Base-by-base conservation (phyloP, 768 basidiomycete species). In the Suillus clintonianus region DNA sequence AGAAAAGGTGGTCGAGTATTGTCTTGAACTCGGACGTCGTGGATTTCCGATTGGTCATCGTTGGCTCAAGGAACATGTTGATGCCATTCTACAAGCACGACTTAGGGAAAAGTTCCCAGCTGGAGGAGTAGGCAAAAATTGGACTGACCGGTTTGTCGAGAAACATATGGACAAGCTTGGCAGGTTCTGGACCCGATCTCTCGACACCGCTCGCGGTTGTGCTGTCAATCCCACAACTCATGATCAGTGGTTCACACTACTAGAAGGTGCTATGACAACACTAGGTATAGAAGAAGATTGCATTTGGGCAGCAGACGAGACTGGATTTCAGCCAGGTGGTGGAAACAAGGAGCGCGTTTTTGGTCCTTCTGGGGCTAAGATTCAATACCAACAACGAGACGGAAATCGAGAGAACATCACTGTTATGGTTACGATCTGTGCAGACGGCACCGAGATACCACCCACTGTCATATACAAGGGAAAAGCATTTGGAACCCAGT, bases 221-320 rank as follows among this genome's bases (percentile, higher is more conserved):
- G 79, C 78, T 37, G 78, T 78, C 4, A 83, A 82, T 64, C 72
- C 75, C 4, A 42, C 61, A 13, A 77, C 73, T 3, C 76, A 80
- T 32, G 64, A 69, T 17, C 67, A 68, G 22, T 82, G 69, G 63
- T 82, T 69, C 63, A 62, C 69, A 5, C 59, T 82, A 5, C 68
- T 82, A 34, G 34, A 34, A 34, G 34, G 7, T 34, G 34, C 34
- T 34, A 34, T 0, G 64, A 75, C 32, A 47, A 76, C 15, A 65
- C 65, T 14, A 30, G 2, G 30, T 2, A 64, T 64, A 14, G 15
- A 54, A n/a, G 43, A 42, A 50, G 62, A 59, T 34, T 63, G 62
- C n/a, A 62, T 62, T 19, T 69, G 60, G 51, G 68, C 50, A 8
- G 58, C 55, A 15, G 66, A 69, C 55, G 62, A 69, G 37, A 69